These are phyloP conservation scores for Fistulinella staudtii DNA, from an alignment of 1,284 basidiomycete species.

Conservation along the genomic window DNA sequence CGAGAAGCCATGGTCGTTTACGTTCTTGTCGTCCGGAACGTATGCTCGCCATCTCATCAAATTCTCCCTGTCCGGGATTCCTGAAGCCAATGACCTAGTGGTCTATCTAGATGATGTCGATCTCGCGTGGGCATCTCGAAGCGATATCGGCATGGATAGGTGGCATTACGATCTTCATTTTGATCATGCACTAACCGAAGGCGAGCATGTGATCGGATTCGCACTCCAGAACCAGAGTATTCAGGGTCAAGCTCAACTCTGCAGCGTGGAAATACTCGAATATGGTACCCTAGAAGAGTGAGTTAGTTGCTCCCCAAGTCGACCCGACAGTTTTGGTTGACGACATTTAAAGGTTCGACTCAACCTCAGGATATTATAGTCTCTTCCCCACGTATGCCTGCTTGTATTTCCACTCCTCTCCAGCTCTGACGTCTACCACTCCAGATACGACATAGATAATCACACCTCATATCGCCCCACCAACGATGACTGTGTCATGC, in stretches of 20 bases:
- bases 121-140: constrained; percentile 54
- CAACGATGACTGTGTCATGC: constrained; percentile 84
- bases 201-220: constrained; percentile 57
- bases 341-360: constrained; percentile 56
- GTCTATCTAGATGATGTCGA: constrained; percentile 61
- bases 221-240: constrained; percentile 47
- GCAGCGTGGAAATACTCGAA: constrained; percentile 74
- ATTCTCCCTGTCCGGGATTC: constrained; percentile 77
- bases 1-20: constrained; percentile 51
- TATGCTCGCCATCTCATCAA: constrained; percentile 65
- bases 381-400: constrained; percentile 67
- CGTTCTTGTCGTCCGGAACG: constrained; percentile 61
- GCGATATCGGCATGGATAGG: constrained; percentile 58
- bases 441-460: constrained; percentile 58
- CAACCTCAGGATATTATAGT: constrained; percentile 57
- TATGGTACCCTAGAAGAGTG: constrained; percentile 66
- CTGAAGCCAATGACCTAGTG: constrained; percentile 48
- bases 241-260: constrained; percentile 64
- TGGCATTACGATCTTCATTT: constrained; percentile 67
- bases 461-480: constrained; percentile 69
- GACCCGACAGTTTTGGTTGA: background rate
- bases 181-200: constrained; percentile 39
- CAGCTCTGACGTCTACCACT: background rate
- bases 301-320: constrained; percentile 19
- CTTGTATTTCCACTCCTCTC: background rate